Evolutionary conservation across 192 early-diverging fungal species (phyloP).

Genomic region (Hyaloraphidium curvatum): DNA sequence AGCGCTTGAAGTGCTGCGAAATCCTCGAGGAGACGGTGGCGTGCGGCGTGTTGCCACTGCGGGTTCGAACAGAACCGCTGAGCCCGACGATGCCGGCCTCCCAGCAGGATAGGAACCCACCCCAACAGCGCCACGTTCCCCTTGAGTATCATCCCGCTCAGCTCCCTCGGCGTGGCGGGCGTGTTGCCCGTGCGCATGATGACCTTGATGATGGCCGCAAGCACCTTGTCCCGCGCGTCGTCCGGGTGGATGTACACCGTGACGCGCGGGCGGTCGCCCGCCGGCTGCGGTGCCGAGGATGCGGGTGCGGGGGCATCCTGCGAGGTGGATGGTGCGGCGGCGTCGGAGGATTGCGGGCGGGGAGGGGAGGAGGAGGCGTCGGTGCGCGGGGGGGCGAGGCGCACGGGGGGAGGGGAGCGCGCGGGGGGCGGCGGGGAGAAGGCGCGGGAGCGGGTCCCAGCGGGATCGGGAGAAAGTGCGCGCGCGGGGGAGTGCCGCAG

Average conservation of each 20-base stretch:
- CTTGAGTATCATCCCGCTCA: slow-evolving; percentile 56
- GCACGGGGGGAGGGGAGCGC: too few relatives aligned
- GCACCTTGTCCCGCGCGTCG: slow-evolving; percentile 67
- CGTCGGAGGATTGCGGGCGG: too few relatives aligned
- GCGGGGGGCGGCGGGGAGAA: too few relatives aligned
- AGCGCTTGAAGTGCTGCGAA: slow-evolving; percentile 73
- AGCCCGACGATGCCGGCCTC: background rate
- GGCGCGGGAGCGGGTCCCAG: too few relatives aligned
- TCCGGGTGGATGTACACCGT: slow-evolving; percentile 40
- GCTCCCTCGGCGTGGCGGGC: slow-evolving; percentile 64
- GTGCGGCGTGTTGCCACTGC: slow-evolving; percentile 60
- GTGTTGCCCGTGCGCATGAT: slow-evolving; percentile 51
- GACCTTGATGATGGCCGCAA: slow-evolving; percentile 70
- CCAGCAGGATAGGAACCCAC: slow-evolving; percentile 26
- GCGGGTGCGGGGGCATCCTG: too few relatives aligned
- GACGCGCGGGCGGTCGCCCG: too few relatives aligned
- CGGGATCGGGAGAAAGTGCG: too few relatives aligned
- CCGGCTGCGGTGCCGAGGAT: too few relatives aligned
- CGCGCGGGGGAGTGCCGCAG: too few relatives aligned
- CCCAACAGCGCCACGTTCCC: slow-evolving; percentile 54
- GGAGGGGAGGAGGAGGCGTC: too few relatives aligned
- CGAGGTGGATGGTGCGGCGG: too few relatives aligned
- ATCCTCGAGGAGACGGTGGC: slow-evolving; percentile 78
- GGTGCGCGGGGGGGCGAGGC: too few relatives aligned
- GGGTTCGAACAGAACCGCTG: background rate